These are phyloP conservation scores for Cafeteria roenbergensis DNA, from an alignment of 108 stramenopile species.

Conservation along the genomic window DNA sequence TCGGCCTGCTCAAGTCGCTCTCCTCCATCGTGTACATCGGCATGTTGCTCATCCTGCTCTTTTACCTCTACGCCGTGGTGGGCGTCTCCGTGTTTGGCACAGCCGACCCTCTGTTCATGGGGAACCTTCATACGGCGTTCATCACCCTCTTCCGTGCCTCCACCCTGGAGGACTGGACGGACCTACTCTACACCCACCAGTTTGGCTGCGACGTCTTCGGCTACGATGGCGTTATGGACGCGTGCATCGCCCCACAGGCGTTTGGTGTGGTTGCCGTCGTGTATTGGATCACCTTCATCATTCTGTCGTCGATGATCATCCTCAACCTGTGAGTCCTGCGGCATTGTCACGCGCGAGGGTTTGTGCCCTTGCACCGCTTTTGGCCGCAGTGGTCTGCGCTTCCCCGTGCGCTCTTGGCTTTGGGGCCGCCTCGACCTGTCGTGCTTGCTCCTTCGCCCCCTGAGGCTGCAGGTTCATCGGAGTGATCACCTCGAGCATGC, in stretches of 20 bases:
- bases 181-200: slow-evolving; percentile 21
- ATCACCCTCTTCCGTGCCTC: slow-evolving; percentile 26
- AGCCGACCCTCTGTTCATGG: slow-evolving; percentile 31
- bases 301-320: neutral
- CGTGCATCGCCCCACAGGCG: slow-evolving; percentile 4
- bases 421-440: too few species aligned
- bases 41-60: slow-evolving; percentile 28
- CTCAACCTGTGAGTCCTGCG: too few species aligned
- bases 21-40: slow-evolving; percentile 26
- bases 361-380: too few species aligned
- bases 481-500: neutral
- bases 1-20: slow-evolving; percentile 21
- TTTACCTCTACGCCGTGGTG: slow-evolving; percentile 31
- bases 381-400: too few species aligned
- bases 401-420: too few species aligned
- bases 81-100: slow-evolving; percentile 18
- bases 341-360: too few species aligned
- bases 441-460: too few species aligned
- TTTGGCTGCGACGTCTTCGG: slow-evolving; percentile 24
- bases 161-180: slow-evolving; percentile 35
- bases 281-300: slow-evolving; percentile 20
- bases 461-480: too few species aligned
- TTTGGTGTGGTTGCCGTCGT: slow-evolving; percentile 14
- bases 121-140: slow-evolving; percentile 22
- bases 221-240: slow-evolving; percentile 7